Evolutionary conservation across 2,329 filamentous ascomycete genomes (phyloP), one percentile per base, ranked within the genome.

Genomic region (Cucurbitaria berberidis): DNA sequence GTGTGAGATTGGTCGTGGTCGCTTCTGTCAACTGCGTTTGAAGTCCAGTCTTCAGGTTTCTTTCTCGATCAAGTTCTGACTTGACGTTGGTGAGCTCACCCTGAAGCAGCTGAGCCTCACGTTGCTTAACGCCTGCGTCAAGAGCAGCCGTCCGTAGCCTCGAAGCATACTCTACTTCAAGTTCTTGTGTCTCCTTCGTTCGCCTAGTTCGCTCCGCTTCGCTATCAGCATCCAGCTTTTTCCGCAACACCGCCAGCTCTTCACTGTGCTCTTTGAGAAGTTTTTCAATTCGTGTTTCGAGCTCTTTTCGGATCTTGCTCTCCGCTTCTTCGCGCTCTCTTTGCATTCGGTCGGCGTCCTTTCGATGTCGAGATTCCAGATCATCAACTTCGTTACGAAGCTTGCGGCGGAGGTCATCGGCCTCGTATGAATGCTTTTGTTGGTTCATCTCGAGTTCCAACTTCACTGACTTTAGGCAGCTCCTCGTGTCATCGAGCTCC

Each of bases 401-500:
- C 50, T 86, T 83, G 46, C 83, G 77, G 46, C 79, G 75, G 45
- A 80, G 62, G 42, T 82, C 82, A 60, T 83, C 84, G 36, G 80
- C 69, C 51, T 81, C 78, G 42, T 80, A 81, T 44, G 81, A 78
- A 39, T 82, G 78, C 36, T 79, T 78, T 53, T 83, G 77, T 53
- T 80, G 76, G 11, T 80, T 77, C 55, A 84, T 80, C 32, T 84
- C 81, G 18, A 83, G 71, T 21, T 78, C 77, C 43, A 77, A 70
- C 49, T 81, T 83, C 2, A 81, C 74, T 0, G 77, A 74, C 19
- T 74, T 70, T 60, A 84, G 77, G 57, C 78, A 85, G 60, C 76
- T 81, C 68, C 79, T 86, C 44, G 81, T 77, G 2, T 82, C 80
- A 50, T 89, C 86, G 53, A 96, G 75, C 54, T 96, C 89, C n/a